A percentile compares a stretch with the other conserved stretches of the same genome.
phyloP scores from a whole-genome alignment of 1,284 basidiomycete species.

The Earliella scabrosa region DNA sequence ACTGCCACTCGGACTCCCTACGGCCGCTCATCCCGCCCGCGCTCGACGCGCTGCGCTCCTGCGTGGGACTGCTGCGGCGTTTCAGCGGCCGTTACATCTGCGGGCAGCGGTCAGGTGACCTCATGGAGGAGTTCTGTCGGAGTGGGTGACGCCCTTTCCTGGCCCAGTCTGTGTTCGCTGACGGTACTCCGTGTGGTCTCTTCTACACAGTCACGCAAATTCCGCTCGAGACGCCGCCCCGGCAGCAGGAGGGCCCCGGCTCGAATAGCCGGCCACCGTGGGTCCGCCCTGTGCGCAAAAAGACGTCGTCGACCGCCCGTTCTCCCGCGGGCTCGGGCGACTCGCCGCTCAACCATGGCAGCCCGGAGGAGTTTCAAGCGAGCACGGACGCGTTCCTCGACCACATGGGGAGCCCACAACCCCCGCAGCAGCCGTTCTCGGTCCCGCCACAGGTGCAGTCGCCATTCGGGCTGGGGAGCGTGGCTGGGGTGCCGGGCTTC shows the following conservation, averaged over 20 bases:
- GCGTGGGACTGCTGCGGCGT: slow-evolving; percentile 77
- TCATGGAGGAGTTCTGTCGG: slow-evolving; percentile 92
- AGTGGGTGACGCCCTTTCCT: slow-evolving; percentile 51
- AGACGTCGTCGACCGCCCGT: slow-evolving; percentile 52
- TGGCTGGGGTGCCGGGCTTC: slow-evolving; percentile 17
- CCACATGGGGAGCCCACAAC: slow-evolving; percentile 33
- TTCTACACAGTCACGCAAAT: slow-evolving; percentile 76
- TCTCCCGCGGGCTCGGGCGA: slow-evolving; percentile 46
- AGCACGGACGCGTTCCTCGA: slow-evolving; percentile 59
- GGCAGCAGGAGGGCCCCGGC: slow-evolving; percentile 52
- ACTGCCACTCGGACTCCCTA: slow-evolving; percentile 70
- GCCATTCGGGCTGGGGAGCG: slow-evolving; percentile 30
- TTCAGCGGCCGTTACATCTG: slow-evolving; percentile 86
- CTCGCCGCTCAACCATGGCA: slow-evolving; percentile 59
- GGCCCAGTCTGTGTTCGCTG: neutral
- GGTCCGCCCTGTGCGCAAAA: slow-evolving; percentile 86
- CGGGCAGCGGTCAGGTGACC: slow-evolving; percentile 84
- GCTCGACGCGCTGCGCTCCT: slow-evolving; percentile 83
- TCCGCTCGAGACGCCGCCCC: slow-evolving; percentile 67
- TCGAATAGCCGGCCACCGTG: slow-evolving; percentile 71
- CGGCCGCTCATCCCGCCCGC: slow-evolving; percentile 79
- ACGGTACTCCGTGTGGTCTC: neutral
- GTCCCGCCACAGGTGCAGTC: slow-evolving; percentile 15
- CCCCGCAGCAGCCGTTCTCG: slow-evolving; percentile 28
- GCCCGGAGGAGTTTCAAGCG: slow-evolving; percentile 66